These are phyloP conservation scores for Fusarium haematococcum DNA, from an alignment of 2,329 filamentous ascomycete species.

Conservation along the genomic window DNA sequence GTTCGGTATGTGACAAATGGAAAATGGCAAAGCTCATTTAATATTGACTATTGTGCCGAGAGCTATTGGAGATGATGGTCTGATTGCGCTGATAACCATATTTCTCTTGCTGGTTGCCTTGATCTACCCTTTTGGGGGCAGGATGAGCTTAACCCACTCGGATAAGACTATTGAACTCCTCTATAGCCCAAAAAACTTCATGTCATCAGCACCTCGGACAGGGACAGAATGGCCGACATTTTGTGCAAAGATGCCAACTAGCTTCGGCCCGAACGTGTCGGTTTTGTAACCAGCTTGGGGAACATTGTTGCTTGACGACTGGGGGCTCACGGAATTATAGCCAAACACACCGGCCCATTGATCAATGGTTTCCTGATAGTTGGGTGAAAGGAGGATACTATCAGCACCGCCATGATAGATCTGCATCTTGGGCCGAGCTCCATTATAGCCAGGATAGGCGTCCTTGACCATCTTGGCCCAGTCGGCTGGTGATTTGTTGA, in stretches of 20 bases:
- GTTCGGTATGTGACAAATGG: neutral
- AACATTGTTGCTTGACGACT: neutral
- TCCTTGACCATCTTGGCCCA: neutral
- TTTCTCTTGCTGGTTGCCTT: neutral
- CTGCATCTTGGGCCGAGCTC: neutral
- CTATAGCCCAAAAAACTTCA: neutral
- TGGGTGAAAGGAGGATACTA: neutral
- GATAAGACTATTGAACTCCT: neutral
- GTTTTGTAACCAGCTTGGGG: neutral
- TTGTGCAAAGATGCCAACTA: neutral
- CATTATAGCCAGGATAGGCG: neutral
- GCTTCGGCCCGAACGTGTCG: neutral
- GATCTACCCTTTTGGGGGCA: neutral
- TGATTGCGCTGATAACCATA: neutral
- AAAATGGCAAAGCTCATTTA: neutral
- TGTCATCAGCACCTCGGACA: neutral
- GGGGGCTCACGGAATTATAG: neutral
- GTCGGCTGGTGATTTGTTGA: neutral
- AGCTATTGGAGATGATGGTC: neutral
- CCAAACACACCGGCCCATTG: neutral
- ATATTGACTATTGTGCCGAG: neutral
- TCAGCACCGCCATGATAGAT: neutral
- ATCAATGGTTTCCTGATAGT: neutral
- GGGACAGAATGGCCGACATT: neutral
- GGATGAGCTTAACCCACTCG: neutral